phyloP scores from a whole-genome alignment of 179 eudicot genomes.

The Heliamphora pulchella region DNA sequence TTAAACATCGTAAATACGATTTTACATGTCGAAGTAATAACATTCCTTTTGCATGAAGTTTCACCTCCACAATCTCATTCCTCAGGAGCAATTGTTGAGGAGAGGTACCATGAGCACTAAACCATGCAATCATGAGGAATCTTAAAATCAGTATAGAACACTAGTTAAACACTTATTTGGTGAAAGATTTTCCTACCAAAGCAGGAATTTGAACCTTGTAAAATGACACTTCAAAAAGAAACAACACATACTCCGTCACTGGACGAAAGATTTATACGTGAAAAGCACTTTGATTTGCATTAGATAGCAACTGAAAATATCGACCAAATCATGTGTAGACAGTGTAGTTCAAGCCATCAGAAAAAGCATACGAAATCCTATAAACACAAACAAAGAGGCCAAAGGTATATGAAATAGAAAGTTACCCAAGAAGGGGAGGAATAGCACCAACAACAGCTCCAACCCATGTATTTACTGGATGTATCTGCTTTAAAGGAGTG shows the following conservation, averaged over 20 bases:
- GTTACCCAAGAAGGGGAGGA: slow-evolving; percentile 97
- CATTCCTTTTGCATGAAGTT: background rate
- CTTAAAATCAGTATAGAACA: background rate
- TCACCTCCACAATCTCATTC: background rate
- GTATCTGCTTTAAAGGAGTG: slow-evolving; percentile 93
- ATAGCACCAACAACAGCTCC: slow-evolving; percentile 99
- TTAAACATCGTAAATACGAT: background rate
- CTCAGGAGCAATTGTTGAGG: background rate
- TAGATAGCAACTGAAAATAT: background rate
- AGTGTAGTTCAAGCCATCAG: background rate
- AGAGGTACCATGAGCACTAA: background rate
- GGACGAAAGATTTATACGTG: background rate
- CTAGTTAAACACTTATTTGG: background rate
- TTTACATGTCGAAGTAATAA: background rate
- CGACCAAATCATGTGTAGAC: background rate
- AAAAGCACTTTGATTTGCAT: background rate
- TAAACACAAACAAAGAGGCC: background rate
- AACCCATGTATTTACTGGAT: slow-evolving; percentile 96
- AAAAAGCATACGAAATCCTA: background rate
- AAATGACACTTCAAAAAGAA: background rate
- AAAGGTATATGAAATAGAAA: slow-evolving; percentile 1
- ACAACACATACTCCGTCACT: background rate
- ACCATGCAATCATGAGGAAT: background rate
- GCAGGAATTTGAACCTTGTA: background rate
- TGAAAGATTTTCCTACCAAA: background rate